Base-by-base conservation (phyloP, 179 eudicot genomes). In the Dionaea muscipula region DNA sequence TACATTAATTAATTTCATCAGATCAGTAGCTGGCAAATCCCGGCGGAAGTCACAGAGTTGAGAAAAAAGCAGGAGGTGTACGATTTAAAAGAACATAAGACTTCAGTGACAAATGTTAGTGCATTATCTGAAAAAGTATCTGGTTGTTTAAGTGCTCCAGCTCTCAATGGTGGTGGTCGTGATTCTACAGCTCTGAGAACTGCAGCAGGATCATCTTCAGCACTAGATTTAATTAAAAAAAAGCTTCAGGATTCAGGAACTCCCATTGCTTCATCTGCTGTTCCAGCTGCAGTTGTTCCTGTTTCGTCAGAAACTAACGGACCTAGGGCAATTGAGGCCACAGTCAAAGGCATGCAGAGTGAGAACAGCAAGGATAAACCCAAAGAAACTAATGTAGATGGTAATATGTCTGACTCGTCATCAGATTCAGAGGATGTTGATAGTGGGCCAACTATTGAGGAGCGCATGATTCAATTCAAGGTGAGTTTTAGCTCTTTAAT, bases 11-110 rank as follows among this genome's bases (percentile, higher is more conserved):
- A 59, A 53, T 38, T 52, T 56, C 45, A 65, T 59, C 82, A 93
- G 99, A 63, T 77, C 69, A 89, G 94, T 74, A 89, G 99, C 76
- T 93, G 99, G 99, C 99, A 93, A 62, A 68, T 93, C 60, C 96
- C 99, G 15, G 24, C 56, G 35, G 99, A 83, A 71, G 84, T 93
- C 55, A 70, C 81, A 25, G 94, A 85, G 71, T 62, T 78, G 71
- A 83, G 71, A 63, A 85, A 75, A 76, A 79, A 73, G 68, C 82
- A 77, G 70, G 99, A 85, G 38, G 63, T 33, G 60, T 90, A 79
- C 57, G 64, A 63, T 65, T 49, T 60, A 36, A 75, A 67, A 64
- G 95, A 76, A 59, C 75, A 78, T 55, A 66, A 74, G 26, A 50
- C 61, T 27, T 48, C 83, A 67, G 74, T 77, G 67, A 68, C 73